phyloP scores from a whole-genome alignment of 2,329 filamentous ascomycete genomes.

The Lachnellula subtilissima region DNA sequence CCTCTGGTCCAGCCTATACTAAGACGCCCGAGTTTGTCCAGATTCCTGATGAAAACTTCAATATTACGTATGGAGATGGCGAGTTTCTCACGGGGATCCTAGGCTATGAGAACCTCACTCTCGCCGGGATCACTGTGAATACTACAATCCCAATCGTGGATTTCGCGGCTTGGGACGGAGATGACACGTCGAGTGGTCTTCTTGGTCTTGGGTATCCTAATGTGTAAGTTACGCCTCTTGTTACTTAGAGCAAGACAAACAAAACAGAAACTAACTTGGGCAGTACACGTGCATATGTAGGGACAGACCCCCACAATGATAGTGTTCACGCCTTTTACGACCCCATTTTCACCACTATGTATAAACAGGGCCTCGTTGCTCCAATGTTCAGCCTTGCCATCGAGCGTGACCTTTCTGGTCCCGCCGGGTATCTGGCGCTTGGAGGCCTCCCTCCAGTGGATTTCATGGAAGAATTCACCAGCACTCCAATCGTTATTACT shows the following conservation, averaged over 20 bases:
- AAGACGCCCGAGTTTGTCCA: background rate
- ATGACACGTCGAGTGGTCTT: constrained; percentile 34
- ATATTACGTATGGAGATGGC: constrained; percentile 6
- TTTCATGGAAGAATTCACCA: constrained; percentile 15
- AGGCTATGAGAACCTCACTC: background rate
- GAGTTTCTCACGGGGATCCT: background rate
- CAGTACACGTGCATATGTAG: too few species aligned
- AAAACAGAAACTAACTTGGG: too few species aligned
- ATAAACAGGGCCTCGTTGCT: constrained; percentile 37
- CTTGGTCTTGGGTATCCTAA: constrained; percentile 40
- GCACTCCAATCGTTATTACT: constrained; percentile 13
- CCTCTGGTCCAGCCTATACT: constrained; percentile 1
- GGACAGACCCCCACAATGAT: too few species aligned
- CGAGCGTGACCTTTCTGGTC: constrained; percentile 28
- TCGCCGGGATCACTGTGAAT: constrained; percentile 2
- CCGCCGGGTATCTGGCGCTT: constrained; percentile 42
- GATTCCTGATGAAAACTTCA: constrained; percentile 7
- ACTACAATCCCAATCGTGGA: constrained; percentile 38
- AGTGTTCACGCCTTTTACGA: constrained; percentile 33
- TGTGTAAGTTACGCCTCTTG: constrained; percentile 28
- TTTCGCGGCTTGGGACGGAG: constrained; percentile 38
- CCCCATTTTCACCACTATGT: constrained; percentile 46
- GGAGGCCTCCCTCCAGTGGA: constrained; percentile 44
- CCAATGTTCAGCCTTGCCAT: constrained; percentile 46
- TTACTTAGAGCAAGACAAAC: too few species aligned